Evolutionary conservation across 768 basidiomycete genomes (phyloP), one percentile per base, ranked within the genome.

Genomic region (Hysterangium stoloniferum): DNA sequence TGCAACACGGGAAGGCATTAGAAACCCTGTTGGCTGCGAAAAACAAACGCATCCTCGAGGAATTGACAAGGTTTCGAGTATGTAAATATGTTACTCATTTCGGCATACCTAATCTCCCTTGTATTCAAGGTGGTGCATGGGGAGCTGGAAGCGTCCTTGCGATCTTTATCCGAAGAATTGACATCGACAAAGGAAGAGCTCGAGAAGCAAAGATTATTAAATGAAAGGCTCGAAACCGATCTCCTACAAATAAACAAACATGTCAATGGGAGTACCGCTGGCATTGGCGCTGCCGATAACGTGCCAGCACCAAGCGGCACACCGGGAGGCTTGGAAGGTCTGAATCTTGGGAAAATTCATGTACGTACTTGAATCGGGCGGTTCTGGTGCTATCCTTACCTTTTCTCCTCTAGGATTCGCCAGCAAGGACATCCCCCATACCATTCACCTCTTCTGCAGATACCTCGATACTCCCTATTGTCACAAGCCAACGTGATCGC

Each of bases 401-500:
- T 49, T 15, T 22, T 36, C 46, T 36, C n/a, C 19, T 52, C 4
- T 38, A 56, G 56, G 56, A 54, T 12, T 40, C 29, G 17, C 40
- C 42, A 17, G 64, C 71, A 13, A 71, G 79, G 52, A 27, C 24
- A 24, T 52, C 81, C 3, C 82, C 89, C 0, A 79, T 88, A 57
- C 79, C 81, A 1, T 86, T 87, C 60, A 71, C 79, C 4, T 67
- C 80, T 29, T 77, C 87, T 2, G 88, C 86, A 4, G 95, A 98
- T 61, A 88, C 86, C 0, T 94, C 92, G 7, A 98, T 98, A 59
- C 68, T 99, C n/a, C 96, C 95, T 2, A 98, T 99, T 57, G 96
- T 98, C 34, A 97, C 96, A 1, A 87, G 88, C 60, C 96, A 99
- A 62, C 77, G 96, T 52, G 96, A 99, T 62, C 77, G 95, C n/a